These are phyloP conservation scores for Phytophthora citricola DNA, from an alignment of 352 stramenopile species.

Conservation along the genomic window DNA sequence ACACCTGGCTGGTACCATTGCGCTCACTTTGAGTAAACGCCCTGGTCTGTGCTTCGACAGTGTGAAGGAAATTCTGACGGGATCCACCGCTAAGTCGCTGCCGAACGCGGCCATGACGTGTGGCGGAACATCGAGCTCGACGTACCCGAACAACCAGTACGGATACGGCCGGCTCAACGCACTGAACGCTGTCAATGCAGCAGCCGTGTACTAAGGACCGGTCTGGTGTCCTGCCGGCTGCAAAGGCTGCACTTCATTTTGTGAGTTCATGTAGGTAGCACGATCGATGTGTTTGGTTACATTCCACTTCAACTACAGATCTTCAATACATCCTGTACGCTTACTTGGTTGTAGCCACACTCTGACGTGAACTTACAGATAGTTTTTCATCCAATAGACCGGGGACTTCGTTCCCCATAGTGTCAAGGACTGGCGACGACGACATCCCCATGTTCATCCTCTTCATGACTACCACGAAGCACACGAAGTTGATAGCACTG, in stretches of 20 bases:
- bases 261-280: conserved; percentile 26
- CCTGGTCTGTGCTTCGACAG: conserved; percentile 40
- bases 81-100: conserved; percentile 20
- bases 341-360: conserved; percentile 21
- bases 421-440: conserved; percentile 23
- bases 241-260: conserved; percentile 11
- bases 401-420: conserved; percentile 19
- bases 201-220: conserved; percentile 24
- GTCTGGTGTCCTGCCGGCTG: not conserved
- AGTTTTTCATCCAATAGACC: conserved; percentile 16
- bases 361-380: conserved; percentile 19
- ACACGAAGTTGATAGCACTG: conserved; percentile 58
- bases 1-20: conserved; percentile 56
- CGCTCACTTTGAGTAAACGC: conserved; percentile 48
- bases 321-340: conserved; percentile 13
- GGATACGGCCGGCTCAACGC: conserved; percentile 63
- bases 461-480: conserved; percentile 52
- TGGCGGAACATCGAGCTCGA: conserved; percentile 34
- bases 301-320: conserved; percentile 25
- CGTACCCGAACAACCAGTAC: conserved; percentile 69
- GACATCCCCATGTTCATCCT: conserved; percentile 65
- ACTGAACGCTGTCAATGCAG: conserved; percentile 37
- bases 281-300: conserved; percentile 26
- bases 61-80: conserved; percentile 36
- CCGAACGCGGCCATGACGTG: conserved; percentile 30